Conservation (phyloP, 179 eudicot species). For the Beta lomatogona region DNA sequence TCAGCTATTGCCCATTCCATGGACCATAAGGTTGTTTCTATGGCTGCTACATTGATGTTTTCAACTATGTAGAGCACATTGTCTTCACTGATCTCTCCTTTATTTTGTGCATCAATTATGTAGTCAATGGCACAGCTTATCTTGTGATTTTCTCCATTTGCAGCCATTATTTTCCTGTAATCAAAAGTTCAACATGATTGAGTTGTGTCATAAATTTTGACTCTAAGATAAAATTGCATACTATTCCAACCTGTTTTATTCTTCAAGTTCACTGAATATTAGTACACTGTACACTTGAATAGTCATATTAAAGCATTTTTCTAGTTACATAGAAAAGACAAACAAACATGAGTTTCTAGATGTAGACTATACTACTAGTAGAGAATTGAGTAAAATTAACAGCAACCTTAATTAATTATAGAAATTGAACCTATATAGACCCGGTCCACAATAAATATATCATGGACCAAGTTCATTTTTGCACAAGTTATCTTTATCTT, state of each 20-base stretch:
- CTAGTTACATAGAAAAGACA: not conserved
- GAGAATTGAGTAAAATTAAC: not conserved
- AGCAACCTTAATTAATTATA: not conserved
- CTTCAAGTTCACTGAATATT: not conserved
- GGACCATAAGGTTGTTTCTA: slow-evolving; percentile 76
- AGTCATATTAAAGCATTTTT: not conserved
- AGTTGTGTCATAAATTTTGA: not conserved
- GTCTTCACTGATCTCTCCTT: slow-evolving; percentile 66
- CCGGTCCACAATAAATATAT: too few relatives aligned
- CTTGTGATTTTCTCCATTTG: slow-evolving; percentile 45
- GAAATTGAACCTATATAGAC: too few relatives aligned
- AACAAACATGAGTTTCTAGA: not conserved
- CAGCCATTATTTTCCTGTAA: slow-evolving; percentile 50
- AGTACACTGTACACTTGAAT: not conserved
- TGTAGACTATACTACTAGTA: not conserved
- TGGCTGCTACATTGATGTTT: slow-evolving; percentile 77
- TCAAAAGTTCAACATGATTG: not conserved
- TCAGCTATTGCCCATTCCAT: slow-evolving; percentile 84
- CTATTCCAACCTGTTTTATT: not conserved
- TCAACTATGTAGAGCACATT: slow-evolving; percentile 72
- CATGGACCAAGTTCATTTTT: too few relatives aligned
- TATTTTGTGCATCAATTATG: slow-evolving; percentile 61
- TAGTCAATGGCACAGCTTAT: slow-evolving; percentile 71
- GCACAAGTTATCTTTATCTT: too few relatives aligned
- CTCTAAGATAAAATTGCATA: not conserved